Evolutionary conservation across 1,139 yeast species (phyloP), one percentile per base, ranked within the genome.

Genomic region (Hanseniaspora sp.): DNA sequence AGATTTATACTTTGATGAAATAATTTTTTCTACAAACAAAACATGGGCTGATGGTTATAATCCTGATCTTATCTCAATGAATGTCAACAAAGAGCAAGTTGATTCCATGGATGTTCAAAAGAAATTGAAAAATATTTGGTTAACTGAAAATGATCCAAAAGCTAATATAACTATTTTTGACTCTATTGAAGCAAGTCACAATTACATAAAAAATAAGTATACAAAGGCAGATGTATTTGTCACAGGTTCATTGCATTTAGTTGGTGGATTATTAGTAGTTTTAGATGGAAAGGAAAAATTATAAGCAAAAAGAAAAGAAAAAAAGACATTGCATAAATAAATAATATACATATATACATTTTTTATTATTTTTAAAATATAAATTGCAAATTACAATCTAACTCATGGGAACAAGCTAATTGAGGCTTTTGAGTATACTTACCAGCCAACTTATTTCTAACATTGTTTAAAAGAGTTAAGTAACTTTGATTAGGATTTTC

Each of bases 401-500:
- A 79, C 5, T 95, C 95, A 67, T 87, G 96, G 1, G 92, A 82
- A 38, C 85, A 71, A 57, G 92, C 82, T 60, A 88, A 73, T 70
- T 88, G 97, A 1, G 96, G 96, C 63, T 86, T 86, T 67, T 88
- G 97, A 23, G 86, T 71, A 67, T 86, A 88, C 67, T 84, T 84
- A 3, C 77, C 76, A 43, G 73, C 68, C 72, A 90, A 74, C 54
- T 83, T 78, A 29, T 74, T 68, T 67, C 97, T 77, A 83, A 87
- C 83, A 61, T 83, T 82, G 68, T 87, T 87, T 67, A 90, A 74
- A 61, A 90, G 73, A 13, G 90, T 78, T 61, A 87, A 67, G 66
- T 84, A 90, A 34, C 84, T 75, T 71, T 88, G 96, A 62, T 80
- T 76, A 5, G 90, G 86, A 63, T 79, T 77, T 56, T 75, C 74